Conservation (phyloP, 2,329 filamentous ascomycete species). For the Colletotrichum acutatum region DNA sequence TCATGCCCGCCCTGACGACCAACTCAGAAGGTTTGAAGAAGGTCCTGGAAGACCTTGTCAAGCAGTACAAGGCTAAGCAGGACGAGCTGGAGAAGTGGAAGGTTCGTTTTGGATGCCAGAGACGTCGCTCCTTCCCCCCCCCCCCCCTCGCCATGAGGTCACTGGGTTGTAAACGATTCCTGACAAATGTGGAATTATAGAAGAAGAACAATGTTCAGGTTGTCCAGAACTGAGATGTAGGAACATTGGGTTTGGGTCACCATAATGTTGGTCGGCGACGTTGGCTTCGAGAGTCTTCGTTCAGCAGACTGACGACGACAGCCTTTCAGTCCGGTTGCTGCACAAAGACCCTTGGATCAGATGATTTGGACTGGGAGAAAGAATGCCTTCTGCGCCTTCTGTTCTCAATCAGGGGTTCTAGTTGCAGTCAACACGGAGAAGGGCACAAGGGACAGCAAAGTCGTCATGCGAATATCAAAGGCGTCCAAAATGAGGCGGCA, state of each 20-base stretch:
- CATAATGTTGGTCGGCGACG: not conserved
- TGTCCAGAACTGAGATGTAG: conserved; percentile 73
- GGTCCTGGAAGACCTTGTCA: conserved; percentile 92
- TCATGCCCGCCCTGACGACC: conserved; percentile 89
- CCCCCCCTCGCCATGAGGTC: not conserved
- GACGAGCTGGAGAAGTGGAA: conserved; percentile 98
- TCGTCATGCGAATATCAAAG: not conserved
- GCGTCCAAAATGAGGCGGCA: not conserved
- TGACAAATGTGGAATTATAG: conserved; percentile 55
- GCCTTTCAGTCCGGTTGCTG: not conserved
- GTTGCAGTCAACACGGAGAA: not conserved
- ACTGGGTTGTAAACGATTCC: not conserved
- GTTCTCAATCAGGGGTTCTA: not conserved
- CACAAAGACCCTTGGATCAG: not conserved
- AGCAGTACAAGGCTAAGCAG: conserved; percentile 96
- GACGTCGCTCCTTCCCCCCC: not conserved
- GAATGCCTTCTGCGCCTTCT: not conserved
- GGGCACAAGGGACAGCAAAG: not conserved
- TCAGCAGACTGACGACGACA: not conserved
- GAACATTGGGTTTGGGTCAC: not conserved
- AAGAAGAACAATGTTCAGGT: conserved; percentile 93
- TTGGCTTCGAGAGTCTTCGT: not conserved
- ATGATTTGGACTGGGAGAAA: not conserved
- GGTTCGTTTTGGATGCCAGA: conserved; percentile 63
- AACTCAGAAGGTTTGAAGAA: conserved; percentile 95